phyloP scores from a whole-genome alignment of 345 rosid species.

The Cardamine resedifolia region DNA sequence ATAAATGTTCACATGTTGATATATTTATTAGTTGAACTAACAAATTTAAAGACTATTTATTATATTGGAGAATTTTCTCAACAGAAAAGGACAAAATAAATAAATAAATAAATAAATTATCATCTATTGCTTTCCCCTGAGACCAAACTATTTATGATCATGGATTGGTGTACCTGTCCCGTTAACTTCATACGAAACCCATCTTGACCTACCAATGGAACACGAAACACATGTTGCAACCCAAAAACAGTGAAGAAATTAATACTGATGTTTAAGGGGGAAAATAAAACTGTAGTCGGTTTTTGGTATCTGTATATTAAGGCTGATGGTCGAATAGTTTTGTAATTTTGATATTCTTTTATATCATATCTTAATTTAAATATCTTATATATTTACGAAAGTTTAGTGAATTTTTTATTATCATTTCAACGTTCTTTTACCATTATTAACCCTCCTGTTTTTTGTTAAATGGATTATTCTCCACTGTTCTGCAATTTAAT shows the following conservation, averaged over 20 bases:
- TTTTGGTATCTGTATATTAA: neutral
- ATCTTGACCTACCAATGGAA: conserved; percentile 14
- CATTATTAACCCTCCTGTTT: neutral
- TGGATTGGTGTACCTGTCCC: conserved; percentile 29
- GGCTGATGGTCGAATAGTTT: neutral
- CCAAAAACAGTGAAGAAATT: conserved; percentile 24
- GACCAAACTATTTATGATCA: conserved; percentile 25
- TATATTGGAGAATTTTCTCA: conserved; percentile 9
- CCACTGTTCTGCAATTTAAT: neutral
- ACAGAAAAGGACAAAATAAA: conserved; percentile 1
- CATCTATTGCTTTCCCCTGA: conserved; percentile 21
- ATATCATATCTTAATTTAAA: neutral
- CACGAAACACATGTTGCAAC: conserved; percentile 32
- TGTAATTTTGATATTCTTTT: neutral
- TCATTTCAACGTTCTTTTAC: neutral
- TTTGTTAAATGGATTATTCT: neutral
- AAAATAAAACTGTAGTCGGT: neutral
- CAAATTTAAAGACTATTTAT: neutral
- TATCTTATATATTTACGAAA: no score
- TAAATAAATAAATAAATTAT: neutral
- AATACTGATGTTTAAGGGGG: neutral
- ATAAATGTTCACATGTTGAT: conserved; percentile 1
- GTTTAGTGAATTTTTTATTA: neutral
- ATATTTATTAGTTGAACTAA: conserved; percentile 32
- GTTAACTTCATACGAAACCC: conserved; percentile 36